Base-by-base conservation (phyloP, 164 flowering plant species). In the Chimonanthus salicifolius region DNA sequence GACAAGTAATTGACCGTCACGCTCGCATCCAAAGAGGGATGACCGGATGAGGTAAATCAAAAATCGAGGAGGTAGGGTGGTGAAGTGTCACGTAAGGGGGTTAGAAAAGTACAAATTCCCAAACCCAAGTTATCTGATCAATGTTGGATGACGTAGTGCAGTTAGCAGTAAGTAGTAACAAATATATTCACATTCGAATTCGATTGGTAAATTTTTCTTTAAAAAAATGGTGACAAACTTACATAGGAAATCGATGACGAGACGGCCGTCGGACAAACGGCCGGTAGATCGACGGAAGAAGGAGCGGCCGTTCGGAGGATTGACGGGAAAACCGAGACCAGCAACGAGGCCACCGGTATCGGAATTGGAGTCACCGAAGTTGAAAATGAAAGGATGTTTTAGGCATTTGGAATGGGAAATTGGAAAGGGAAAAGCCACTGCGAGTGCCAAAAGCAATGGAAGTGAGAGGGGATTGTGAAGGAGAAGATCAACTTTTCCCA, bases 301-400 rank as follows among this genome's bases (percentile, higher is more conserved):
- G 13, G 71, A 73, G 10, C 83, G 77, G 60, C 87, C 87, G 54
- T 79, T 72, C 13, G 89, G 84, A 7, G 69, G 78, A 21, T 75
- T 78, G 46, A 80, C 68, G 47, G 73, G 75, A 46, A 82, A 72
- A 33, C 87, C 87, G 18, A 70, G 62, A 21, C 81, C 84, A 6
- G 82, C 83, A 0, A 73, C 68, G n/a, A 75, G 67, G 7, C 84
- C 88, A 5, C 88, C 88, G 2, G 86, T 85, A 78, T 87, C 89
- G 2, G 84, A 87, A 70, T 85, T 85, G 11, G 87, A 85, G 69
- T 85, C 87, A 7, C 89, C 85, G 48, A 85, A 87, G 76, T 76
- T 84, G 74, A 84, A 75, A 47, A 85, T 74, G 11, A 78, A 65
- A 0, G 87, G 87, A 7, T 68, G 47, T 64, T 44, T 50, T 43